Evolutionary conservation across 352 stramenopile genomes (phyloP), one percentile per base, ranked within the genome.

Genomic region (Globisporangium polare): DNA sequence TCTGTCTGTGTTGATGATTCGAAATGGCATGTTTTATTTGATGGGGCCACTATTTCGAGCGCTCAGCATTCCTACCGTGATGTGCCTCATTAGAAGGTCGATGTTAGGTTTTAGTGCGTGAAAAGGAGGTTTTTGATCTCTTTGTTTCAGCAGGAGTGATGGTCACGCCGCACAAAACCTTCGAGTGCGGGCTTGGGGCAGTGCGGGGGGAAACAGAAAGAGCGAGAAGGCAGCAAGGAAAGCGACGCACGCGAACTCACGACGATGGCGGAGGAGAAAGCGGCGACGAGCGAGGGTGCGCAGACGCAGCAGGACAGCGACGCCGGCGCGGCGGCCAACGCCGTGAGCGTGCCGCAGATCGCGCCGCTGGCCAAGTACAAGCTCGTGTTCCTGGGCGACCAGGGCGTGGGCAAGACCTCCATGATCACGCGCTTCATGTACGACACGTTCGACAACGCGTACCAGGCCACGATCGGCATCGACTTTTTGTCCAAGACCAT

Each of bases 351-450:
- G 60, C 83, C 83, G 51, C 80, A 90, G 75, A 97, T 97, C 66
- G 87, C 89, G 62, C 90, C 91, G 33, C 73, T 97, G 41, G 89
- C 91, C 67, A 97, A 97, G 79, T 97, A 97, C 81, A 97, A 97
- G 67, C 72, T 97, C 39, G 94, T 98, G 33, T 98, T 98, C 56
- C 67, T 98, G 29, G 95, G 95, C 35, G 95, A 98, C 72, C 96
- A 99, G 81, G 97, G 94, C 58, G 98, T 99, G 33, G 98, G 98
- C 42, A 99, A 99, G 83, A 99, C 98, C 37, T 99, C 95, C 26
- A 99, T 99, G 73, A 99, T 99, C 76, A 99, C 97, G 58, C 83
- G 97, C 58, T 99, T 99, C 76, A 99, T 99, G 90, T 98, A 98
- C 75, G 94, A 98, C 77, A 98, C 88, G 52, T 98, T 98, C 70